Percentiles rank a stretch among this genome's conserved stretches.
phyloP scores from a whole-genome alignment of 2,329 filamentous ascomycete genomes.

The Fusarium goolgardi region DNA sequence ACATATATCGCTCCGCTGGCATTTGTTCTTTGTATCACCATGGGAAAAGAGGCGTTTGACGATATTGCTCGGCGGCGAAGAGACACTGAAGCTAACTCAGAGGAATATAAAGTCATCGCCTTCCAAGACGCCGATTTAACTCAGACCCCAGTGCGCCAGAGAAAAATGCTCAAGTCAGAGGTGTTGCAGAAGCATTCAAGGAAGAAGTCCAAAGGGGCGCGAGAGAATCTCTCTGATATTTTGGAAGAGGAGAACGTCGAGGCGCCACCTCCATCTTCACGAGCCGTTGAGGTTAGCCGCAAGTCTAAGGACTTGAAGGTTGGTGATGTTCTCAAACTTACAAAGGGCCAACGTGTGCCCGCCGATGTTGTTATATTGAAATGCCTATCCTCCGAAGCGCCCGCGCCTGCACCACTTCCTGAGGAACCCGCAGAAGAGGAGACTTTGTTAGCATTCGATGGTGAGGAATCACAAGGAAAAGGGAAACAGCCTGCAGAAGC shows the following conservation, averaged over 20 bases:
- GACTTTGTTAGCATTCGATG: slow-evolving; percentile 57
- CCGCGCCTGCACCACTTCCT: slow-evolving; percentile 47
- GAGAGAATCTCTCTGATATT: slow-evolving; percentile 68
- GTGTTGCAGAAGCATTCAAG: slow-evolving; percentile 45
- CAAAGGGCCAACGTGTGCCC: slow-evolving; percentile 91
- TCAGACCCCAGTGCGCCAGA: slow-evolving; percentile 54
- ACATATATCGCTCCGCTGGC: slow-evolving; percentile 94
- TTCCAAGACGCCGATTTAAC: slow-evolving; percentile 69
- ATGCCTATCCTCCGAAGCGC: slow-evolving; percentile 72
- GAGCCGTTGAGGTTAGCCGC: slow-evolving; percentile 75
- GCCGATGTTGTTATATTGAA: slow-evolving; percentile 95
- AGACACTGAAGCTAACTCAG: slow-evolving; percentile 94
- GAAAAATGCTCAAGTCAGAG: slow-evolving; percentile 59
- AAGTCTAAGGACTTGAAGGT: slow-evolving; percentile 91
- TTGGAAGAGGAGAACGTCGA: slow-evolving; percentile 71
- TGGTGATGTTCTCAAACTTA: slow-evolving; percentile 92
- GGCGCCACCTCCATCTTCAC: slow-evolving; percentile 57
- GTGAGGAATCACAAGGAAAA: slow-evolving; percentile 50
- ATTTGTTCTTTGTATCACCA: slow-evolving; percentile 90
- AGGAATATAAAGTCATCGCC: slow-evolving; percentile 81
- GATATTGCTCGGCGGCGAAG: slow-evolving; percentile 87
- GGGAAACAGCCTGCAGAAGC: slow-evolving; percentile 52
- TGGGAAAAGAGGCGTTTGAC: slow-evolving; percentile 95
- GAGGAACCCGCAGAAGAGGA: slow-evolving; percentile 54
- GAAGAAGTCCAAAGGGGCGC: slow-evolving; percentile 48